Conservation (phyloP, 768 basidiomycete genomes). For the Tylopilus felleus region DNA sequence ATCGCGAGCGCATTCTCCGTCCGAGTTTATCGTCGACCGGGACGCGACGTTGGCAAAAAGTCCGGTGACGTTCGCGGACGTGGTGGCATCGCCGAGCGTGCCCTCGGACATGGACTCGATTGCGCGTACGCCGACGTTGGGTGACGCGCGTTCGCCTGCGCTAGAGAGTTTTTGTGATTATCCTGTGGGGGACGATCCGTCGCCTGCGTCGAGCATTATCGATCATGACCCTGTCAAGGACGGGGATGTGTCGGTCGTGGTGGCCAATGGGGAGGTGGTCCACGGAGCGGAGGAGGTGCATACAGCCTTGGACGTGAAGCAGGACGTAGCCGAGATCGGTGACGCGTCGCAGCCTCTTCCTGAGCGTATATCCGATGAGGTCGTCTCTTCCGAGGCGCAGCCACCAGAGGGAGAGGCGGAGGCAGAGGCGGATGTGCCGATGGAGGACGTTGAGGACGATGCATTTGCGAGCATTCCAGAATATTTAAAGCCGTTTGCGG, state of each 20-base stretch:
- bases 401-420: slow-evolving; percentile 3
- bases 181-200: slow-evolving; percentile 22
- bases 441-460: slow-evolving; percentile 38
- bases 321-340: neutral
- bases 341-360: neutral
- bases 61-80: slow-evolving; percentile 10
- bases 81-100: slow-evolving; percentile 19
- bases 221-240: slow-evolving; percentile 24
- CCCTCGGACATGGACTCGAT: slow-evolving; percentile 29
- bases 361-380: neutral
- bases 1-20: slow-evolving; percentile 5
- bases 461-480: slow-evolving; percentile 41
- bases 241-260: neutral
- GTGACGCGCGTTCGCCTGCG: slow-evolving; percentile 19
- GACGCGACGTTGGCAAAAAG: neutral
- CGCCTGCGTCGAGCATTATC: slow-evolving; percentile 29
- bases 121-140: slow-evolving; percentile 20
- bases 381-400: neutral
- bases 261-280: neutral
- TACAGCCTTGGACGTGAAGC: neutral
- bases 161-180: slow-evolving; percentile 25
- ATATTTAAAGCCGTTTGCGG: slow-evolving; percentile 67
- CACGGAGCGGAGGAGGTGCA: neutral
- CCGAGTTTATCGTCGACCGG: slow-evolving; percentile 6
- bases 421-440: slow-evolving; percentile 19